A percentile compares a stretch with the other conserved stretches of the same genome.
Conservation (phyloP, 768 basidiomycete genomes). For the Pholiota molesta region DNA sequence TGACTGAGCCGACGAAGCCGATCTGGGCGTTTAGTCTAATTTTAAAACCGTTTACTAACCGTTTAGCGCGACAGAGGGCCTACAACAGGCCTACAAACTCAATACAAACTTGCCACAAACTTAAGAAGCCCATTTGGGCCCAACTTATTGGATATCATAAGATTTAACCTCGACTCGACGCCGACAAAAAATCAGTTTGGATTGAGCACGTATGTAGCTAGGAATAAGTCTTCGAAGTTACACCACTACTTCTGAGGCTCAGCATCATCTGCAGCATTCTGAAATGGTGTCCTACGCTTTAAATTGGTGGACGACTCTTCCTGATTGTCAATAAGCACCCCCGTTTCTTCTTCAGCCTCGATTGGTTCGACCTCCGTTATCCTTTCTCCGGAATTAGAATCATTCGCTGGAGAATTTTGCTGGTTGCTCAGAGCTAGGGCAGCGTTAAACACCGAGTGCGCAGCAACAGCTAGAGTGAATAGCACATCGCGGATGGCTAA, state of each 20-base stretch:
- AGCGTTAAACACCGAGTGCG: background rate
- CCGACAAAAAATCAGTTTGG: no score
- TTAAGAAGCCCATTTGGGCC: no score
- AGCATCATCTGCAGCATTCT: background rate
- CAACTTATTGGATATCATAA: no score
- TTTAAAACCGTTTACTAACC: no score
- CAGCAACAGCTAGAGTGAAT: conserved; percentile 1
- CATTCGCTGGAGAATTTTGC: background rate
- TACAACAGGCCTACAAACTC: no score
- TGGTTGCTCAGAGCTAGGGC: conserved; percentile 2
- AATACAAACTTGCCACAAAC: no score
- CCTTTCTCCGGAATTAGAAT: background rate
- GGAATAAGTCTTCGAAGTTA: no score
- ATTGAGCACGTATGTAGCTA: no score
- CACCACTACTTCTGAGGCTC: background rate
- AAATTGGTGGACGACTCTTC: background rate
- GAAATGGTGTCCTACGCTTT: background rate
- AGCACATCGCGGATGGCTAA: background rate
- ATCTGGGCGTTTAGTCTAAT: no score
- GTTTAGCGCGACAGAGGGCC: no score
- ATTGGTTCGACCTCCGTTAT: background rate
- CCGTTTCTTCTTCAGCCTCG: background rate
- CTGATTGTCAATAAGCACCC: background rate
- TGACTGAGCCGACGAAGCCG: no score
- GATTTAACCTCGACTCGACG: no score